Evolutionary conservation across 768 basidiomycete species (phyloP).

Genomic region (Trametes sanguinea): DNA sequence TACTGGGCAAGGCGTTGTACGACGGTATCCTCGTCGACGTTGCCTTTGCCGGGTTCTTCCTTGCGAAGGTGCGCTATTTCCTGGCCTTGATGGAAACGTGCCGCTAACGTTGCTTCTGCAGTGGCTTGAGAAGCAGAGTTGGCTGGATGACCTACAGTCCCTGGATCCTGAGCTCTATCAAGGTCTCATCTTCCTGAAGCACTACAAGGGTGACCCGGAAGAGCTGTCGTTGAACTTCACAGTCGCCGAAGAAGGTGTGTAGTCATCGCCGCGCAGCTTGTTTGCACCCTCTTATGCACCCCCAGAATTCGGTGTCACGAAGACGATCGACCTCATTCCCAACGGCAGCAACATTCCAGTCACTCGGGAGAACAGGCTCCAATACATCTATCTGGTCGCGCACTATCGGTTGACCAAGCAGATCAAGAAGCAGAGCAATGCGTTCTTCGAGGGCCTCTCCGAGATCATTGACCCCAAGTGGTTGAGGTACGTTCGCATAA

Average conservation of each 20-base stretch:
- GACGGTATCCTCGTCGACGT: constrained; percentile 95
- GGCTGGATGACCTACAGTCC: constrained; percentile 89
- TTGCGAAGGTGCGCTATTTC: constrained; percentile 63
- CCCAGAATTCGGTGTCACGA: constrained; percentile 80
- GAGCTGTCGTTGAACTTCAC: constrained; percentile 92
- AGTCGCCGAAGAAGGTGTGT: constrained; percentile 78
- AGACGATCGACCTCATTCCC: constrained; percentile 75
- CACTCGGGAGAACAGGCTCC: constrained; percentile 84
- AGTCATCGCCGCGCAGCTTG: background rate
- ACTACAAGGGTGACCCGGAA: constrained; percentile 82
- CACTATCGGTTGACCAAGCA: constrained; percentile 88
- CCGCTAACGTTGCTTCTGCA: constrained; percentile 31
- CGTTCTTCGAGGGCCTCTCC: constrained; percentile 89
- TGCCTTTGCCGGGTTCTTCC: constrained; percentile 93
- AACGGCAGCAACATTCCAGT: constrained; percentile 83
- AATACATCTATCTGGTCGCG: constrained; percentile 88
- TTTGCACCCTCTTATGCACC: background rate
- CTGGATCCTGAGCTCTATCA: constrained; percentile 92
- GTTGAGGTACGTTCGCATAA: constrained; percentile 57
- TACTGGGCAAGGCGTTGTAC: constrained; percentile 95
- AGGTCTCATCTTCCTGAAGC: constrained; percentile 90
- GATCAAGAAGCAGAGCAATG: constrained; percentile 80
- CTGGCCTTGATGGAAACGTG: background rate
- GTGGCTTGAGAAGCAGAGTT: constrained; percentile 93
- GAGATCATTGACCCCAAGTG: constrained; percentile 92